phyloP scores from a whole-genome alignment of 345 rosid genomes.

The Zanthoxylum bungeanum region DNA sequence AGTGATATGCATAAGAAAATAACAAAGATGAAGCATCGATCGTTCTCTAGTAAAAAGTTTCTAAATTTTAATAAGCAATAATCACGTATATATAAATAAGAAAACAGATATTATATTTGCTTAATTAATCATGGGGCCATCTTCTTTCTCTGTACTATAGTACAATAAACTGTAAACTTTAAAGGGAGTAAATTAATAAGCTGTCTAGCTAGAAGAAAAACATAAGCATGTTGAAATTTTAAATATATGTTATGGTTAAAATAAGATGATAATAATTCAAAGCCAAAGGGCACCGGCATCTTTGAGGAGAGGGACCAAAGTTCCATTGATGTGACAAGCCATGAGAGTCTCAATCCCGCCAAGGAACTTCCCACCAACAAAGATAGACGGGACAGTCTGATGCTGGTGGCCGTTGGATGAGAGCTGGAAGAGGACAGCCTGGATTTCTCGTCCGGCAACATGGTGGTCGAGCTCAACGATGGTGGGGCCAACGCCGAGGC shows the following conservation, averaged over 20 bases:
- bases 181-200: neutral
- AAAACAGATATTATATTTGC: neutral
- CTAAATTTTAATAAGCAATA: neutral
- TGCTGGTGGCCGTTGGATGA: conserved; percentile 33
- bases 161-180: neutral
- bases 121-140: neutral
- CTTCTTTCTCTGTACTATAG: neutral
- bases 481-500: conserved; percentile 86
- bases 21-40: neutral
- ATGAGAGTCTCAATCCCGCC: conserved; percentile 87
- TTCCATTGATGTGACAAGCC: conserved; percentile 91
- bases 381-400: conserved; percentile 51
- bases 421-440: conserved; percentile 40
- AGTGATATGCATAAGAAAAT: neutral
- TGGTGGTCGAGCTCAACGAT: conserved; percentile 74
- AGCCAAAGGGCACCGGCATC: conserved; percentile 99
- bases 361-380: conserved; percentile 80
- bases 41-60: neutral
- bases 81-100: neutral
- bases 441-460: conserved; percentile 34
- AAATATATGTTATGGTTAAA: too few relatives aligned
- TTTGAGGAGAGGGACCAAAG: conserved; percentile 83
- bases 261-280: conserved; percentile 30
- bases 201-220: neutral
- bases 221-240: neutral